phyloP scores from a whole-genome alignment of 345 rosid genomes.

The Syzygium jambos region DNA sequence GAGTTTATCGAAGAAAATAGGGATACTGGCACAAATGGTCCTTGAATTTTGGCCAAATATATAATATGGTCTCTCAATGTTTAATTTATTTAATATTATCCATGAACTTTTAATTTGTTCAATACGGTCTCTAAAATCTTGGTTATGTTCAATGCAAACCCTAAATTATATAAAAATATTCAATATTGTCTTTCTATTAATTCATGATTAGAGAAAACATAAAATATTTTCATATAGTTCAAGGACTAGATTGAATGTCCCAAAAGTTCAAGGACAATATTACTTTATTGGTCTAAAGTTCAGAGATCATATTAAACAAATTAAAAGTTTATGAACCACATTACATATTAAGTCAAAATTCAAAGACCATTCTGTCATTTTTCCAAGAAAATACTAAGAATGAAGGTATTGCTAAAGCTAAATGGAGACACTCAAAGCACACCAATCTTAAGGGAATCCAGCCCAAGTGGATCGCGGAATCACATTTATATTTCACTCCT shows the following conservation, averaged over 20 bases:
- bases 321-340: neutral
- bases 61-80: neutral
- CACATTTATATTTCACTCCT: neutral
- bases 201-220: no score
- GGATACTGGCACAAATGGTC: neutral
- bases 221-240: no score
- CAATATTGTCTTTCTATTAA: no score
- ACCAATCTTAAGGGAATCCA: neutral
- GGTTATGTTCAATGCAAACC: no score
- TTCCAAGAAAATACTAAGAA: neutral
- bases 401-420: neutral
- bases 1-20: neutral
- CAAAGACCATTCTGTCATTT: neutral
- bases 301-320: rapidly evolving
- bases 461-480: neutral
- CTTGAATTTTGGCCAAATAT: neutral
- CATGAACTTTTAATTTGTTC: neutral
- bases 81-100: neutral
- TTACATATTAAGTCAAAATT: neutral
- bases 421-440: neutral
- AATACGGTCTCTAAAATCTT: rapidly evolving
- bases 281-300: neutral
- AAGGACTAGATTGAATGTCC: neutral
- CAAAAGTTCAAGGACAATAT: neutral
- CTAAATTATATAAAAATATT: no score